Evolutionary conservation across 768 basidiomycete genomes (phyloP).

Genomic region (Candolleomyces aberdarensis): DNA sequence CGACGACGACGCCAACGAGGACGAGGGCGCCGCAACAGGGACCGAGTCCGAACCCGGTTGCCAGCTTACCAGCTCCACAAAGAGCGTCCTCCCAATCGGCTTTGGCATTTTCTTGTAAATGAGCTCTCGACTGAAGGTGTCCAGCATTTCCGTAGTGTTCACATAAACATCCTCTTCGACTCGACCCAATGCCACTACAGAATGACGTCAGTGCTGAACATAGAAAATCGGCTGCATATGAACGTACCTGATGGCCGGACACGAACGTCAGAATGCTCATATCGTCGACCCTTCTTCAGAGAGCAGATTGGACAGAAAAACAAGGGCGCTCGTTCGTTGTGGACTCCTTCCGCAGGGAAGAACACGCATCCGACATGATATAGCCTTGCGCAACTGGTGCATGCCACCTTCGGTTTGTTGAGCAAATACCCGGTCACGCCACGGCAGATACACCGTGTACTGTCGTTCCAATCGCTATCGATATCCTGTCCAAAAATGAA

Average conservation of each 20-base stretch:
- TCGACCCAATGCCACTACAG: slow-evolving; percentile 20
- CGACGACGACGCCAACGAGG: background rate
- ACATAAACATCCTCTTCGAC: slow-evolving; percentile 62
- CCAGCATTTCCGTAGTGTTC: slow-evolving; percentile 70
- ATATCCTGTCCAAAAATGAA: slow-evolving; percentile 77
- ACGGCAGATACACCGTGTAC: slow-evolving; percentile 78
- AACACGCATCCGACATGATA: slow-evolving; percentile 81
- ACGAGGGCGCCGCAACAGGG: background rate
- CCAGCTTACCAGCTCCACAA: slow-evolving; percentile 69
- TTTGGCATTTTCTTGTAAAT: slow-evolving; percentile 64
- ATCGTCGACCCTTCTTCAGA: slow-evolving; percentile 66
- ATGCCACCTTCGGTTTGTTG: slow-evolving; percentile 61
- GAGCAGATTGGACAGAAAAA: slow-evolving; percentile 79
- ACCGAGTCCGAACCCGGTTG: slow-evolving; percentile 45
- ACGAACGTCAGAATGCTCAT: slow-evolving; percentile 74
- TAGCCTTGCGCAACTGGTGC: slow-evolving; percentile 58
- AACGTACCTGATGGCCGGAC: slow-evolving; percentile 52
- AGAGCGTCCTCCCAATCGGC: slow-evolving; percentile 64
- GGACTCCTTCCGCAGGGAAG: slow-evolving; percentile 48
- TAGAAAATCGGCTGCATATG: slow-evolving; percentile 12
- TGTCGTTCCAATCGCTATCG: slow-evolving; percentile 70
- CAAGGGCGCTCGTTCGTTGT: slow-evolving; percentile 22
- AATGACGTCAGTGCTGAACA: slow-evolving; percentile 11
- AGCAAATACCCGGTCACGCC: slow-evolving; percentile 61
- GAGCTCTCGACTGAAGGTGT: slow-evolving; percentile 68